These are phyloP conservation scores for Phytophthora constricta DNA, from an alignment of 352 stramenopile genomes.

Conservation along the genomic window DNA sequence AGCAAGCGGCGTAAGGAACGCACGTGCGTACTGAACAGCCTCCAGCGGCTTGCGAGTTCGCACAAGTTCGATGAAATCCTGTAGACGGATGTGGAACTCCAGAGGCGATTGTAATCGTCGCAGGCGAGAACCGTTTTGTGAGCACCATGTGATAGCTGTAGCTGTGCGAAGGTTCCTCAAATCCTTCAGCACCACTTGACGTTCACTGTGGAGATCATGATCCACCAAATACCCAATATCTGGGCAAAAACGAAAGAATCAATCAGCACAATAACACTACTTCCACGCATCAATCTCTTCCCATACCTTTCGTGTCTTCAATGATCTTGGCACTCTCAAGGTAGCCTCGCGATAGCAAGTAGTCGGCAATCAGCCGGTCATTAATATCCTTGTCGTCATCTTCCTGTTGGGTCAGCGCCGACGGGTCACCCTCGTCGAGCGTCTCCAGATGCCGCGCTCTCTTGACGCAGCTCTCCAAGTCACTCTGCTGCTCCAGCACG, in stretches of 20 bases:
- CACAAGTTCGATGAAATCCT: constrained; percentile 86
- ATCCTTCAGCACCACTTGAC: constrained; percentile 62
- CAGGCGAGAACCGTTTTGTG: constrained; percentile 72
- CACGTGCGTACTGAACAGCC: constrained; percentile 73
- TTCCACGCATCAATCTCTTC: neutral
- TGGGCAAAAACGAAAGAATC: constrained; percentile 17
- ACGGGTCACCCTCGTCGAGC: constrained; percentile 35
- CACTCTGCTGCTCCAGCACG: constrained; percentile 51
- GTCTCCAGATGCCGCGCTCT: constrained; percentile 54
- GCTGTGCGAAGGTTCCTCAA: constrained; percentile 53
- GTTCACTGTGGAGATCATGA: constrained; percentile 63
- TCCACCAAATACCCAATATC: constrained; percentile 72
- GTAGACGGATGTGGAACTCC: constrained; percentile 77
- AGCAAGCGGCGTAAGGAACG: constrained; percentile 65
- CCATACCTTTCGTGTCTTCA: constrained; percentile 58
- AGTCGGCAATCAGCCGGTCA: constrained; percentile 77
- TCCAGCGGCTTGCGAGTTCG: constrained; percentile 72
- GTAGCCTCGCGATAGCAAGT: constrained; percentile 71
- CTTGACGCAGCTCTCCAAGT: constrained; percentile 60
- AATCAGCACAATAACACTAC: neutral
- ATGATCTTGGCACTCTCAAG: constrained; percentile 75
- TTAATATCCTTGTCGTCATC: constrained; percentile 28
- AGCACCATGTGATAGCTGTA: constrained; percentile 72
- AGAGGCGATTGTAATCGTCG: constrained; percentile 71
- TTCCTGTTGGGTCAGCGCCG: constrained; percentile 1